Percentiles rank a stretch among this genome's conserved stretches.
Conservation (phyloP, 148 eudicot genomes). For the Rhododendron kiyosumense region DNA sequence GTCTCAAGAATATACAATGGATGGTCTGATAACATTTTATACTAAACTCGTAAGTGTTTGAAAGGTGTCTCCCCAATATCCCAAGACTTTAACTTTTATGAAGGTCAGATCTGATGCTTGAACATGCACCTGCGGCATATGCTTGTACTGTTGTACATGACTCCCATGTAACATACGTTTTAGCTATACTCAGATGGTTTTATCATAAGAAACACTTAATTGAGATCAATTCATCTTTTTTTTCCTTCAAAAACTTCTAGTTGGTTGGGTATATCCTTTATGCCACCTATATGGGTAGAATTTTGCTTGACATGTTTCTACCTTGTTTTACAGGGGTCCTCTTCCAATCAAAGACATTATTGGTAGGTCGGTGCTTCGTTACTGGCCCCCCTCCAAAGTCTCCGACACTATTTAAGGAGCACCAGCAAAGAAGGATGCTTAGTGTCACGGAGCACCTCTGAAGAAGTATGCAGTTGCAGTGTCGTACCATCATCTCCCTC, state of each 20-base stretch:
- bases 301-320: not conserved
- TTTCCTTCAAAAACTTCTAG: not conserved
- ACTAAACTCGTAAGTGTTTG: not conserved
- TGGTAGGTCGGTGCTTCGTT: conserved; percentile 22
- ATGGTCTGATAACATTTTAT: not conserved
- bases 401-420: conserved; percentile 12
- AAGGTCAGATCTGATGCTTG: not conserved
- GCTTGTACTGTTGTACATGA: not conserved
- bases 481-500: conserved; percentile 8
- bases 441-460: not conserved
- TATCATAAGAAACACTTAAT: not conserved
- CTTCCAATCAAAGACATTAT: conserved; percentile 22
- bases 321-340: conserved; percentile 22
- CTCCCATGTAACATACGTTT: not conserved
- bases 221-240: not conserved
- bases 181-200: not conserved
- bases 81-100: not conserved
- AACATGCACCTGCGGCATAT: not conserved
- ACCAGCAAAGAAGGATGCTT: not conserved
- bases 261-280: not conserved
- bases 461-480: not conserved
- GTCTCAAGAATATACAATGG: not conserved
- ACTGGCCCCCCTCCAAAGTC: conserved; percentile 30
- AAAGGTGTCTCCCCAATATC: not conserved
- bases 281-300: not conserved